phyloP scores from a whole-genome alignment of 2,329 filamentous ascomycete genomes.

The Leptodontidium sp. region DNA sequence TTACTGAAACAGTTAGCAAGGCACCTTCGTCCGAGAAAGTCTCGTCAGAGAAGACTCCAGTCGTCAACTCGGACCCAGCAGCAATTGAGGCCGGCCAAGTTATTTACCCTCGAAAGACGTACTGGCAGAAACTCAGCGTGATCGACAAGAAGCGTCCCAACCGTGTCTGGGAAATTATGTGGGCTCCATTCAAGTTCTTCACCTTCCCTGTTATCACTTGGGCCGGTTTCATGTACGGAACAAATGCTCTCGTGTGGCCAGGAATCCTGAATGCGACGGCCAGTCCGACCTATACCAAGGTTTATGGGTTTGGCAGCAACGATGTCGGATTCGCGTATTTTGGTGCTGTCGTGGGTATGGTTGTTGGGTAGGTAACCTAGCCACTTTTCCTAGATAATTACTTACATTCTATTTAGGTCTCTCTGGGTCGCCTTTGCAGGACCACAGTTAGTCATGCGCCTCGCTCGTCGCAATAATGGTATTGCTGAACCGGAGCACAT shows the following conservation, averaged over 20 bases:
- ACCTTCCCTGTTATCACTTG: conserved; percentile 47
- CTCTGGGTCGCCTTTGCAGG: conserved; percentile 35
- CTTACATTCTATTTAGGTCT: conserved; percentile 21
- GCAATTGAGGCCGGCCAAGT: conserved; percentile 44
- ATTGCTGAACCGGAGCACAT: conserved; percentile 46
- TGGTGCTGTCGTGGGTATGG: conserved; percentile 42
- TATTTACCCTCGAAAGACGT: conserved; percentile 51
- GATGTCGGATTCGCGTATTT: conserved; percentile 46
- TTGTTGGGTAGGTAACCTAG: conserved; percentile 34
- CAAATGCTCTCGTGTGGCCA: conserved; percentile 47
- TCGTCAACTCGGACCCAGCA: conserved; percentile 14
- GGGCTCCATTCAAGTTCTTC: conserved; percentile 47
- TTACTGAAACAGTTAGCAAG: neutral
- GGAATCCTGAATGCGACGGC: conserved; percentile 47
- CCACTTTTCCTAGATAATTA: neutral
- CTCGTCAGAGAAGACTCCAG: conserved; percentile 15
- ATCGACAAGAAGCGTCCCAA: conserved; percentile 53
- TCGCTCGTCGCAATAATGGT: conserved; percentile 53
- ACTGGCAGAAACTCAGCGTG: conserved; percentile 53
- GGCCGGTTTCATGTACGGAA: conserved; percentile 48
- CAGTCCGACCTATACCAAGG: conserved; percentile 41
- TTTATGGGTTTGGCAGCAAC: conserved; percentile 47
- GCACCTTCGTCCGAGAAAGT: neutral
- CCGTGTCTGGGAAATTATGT: conserved; percentile 50
- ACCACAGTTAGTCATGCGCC: conserved; percentile 35